Evolutionary conservation across 805 yeast species (phyloP), one percentile per base, ranked within the genome.

Genomic region (Saccharomycopsis vini): DNA sequence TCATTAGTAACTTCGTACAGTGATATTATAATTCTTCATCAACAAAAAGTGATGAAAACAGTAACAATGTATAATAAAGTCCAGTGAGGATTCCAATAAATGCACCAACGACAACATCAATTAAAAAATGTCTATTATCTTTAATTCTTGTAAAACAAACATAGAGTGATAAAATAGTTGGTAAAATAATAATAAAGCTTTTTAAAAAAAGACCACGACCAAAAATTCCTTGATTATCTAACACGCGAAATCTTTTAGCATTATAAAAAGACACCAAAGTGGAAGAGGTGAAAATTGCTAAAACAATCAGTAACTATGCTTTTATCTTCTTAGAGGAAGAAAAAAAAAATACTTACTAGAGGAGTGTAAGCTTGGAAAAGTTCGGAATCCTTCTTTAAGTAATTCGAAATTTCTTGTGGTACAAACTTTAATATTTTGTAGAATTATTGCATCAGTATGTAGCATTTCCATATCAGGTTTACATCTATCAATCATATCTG

Each of bases 101-200:
- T 28, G 39, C 40, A 7, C 46, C 46, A 15, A 30, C 39, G 18
- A 35, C 19, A 4, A 43, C 46, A 30, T 43, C 46, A 13, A 39
- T 19, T 15, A 43, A 5, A 35, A 43, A 43, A 39, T 43, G 46
- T 20, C 46, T 24, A 29, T 43, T 43, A 26, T 43, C 46, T 33
- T 30, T 34, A 21, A 43, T 33, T 26, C 46, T 39, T 13, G 46
- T 43, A 22, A 43, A 40, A 12, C 39, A 23, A 10, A 43, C 46
- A 28, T 43, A 43, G 15, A 39, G 22, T 7, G 46, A 43, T 13
- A 43, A 10, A 5, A 43, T 33, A 12, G 29, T 15, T 3, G 46
- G 46, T 15, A n/a, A 13, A 15, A 39, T 26, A 12, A 34, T 34
- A 12, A 35, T 18, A n/a, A 43, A 34, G 24, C 43, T 39, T 23